These are phyloP conservation scores for Acacia melanoxylon DNA, from an alignment of 306 rosid species.

Conservation along the genomic window DNA sequence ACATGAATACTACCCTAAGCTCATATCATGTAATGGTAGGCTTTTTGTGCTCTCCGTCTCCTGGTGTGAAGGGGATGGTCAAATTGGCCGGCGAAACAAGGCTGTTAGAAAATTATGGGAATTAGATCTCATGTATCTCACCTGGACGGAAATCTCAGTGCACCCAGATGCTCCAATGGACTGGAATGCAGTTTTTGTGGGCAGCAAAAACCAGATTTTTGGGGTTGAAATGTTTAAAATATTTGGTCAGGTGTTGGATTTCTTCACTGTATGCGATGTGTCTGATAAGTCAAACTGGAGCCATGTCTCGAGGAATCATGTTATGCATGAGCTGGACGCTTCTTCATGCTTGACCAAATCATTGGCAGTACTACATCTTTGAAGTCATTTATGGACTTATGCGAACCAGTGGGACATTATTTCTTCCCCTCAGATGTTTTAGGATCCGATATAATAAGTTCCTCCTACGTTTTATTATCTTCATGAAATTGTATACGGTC, in stretches of 20 bases:
- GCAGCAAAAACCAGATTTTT: constrained; percentile 73
- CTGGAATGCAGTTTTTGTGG: constrained; percentile 90
- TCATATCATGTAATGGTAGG: constrained; percentile 72
- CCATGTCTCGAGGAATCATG: constrained; percentile 79
- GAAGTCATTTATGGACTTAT: constrained; percentile 35
- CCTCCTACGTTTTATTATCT: constrained; percentile 36
- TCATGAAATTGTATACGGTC: constrained; percentile 44
- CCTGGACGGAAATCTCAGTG: constrained; percentile 83
- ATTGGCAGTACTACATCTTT: constrained; percentile 82
- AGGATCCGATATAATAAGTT: constrained; percentile 27
- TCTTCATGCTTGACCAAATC: constrained; percentile 89
- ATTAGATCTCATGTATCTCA: constrained; percentile 77
- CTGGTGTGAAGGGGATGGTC: constrained; percentile 99
- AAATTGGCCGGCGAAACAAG: constrained; percentile 89
- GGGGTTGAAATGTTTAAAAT: constrained; percentile 99
- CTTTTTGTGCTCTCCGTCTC: constrained; percentile 86
- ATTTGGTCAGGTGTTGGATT: constrained; percentile 94
- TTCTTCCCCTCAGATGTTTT: constrained; percentile 28
- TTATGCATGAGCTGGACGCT: constrained; percentile 90
- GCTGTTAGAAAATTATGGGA: constrained; percentile 97
- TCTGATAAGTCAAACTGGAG: constrained; percentile 72
- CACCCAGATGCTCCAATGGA: constrained; percentile 99
- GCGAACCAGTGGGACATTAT: constrained; percentile 23
- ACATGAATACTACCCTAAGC: constrained; percentile 87
- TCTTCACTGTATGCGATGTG: constrained; percentile 83